A percentile compares a stretch with the other conserved stretches of the same genome.
These are phyloP conservation scores for Ciborinia camelliae DNA, from an alignment of 2,329 filamentous ascomycete species.

Conservation along the genomic window DNA sequence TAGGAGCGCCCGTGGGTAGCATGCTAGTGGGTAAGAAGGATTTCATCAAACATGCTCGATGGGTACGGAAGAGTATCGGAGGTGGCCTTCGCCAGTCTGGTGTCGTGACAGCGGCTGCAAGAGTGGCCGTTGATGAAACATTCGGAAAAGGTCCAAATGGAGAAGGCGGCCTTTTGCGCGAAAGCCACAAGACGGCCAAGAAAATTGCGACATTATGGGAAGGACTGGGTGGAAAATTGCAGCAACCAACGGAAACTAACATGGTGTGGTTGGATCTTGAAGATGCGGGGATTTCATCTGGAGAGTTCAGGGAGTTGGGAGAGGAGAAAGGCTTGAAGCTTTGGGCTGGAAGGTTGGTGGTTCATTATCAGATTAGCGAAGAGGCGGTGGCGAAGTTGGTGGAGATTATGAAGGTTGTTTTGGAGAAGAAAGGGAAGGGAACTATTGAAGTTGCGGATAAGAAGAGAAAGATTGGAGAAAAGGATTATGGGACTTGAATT, in stretches of 20 bases:
- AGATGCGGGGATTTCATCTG: conserved; percentile 48
- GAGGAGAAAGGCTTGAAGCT: conserved; percentile 56
- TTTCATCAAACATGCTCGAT: conserved; percentile 61
- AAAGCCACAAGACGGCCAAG: conserved; percentile 60
- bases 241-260: conserved; percentile 64
- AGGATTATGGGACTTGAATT: conserved; percentile 34
- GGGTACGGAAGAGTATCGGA: conserved; percentile 76
- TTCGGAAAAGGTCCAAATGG: conserved; percentile 59
- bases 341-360: conserved; percentile 57
- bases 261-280: conserved; percentile 71
- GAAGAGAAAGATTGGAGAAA: conserved; percentile 31
- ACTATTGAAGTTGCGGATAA: conserved; percentile 18
- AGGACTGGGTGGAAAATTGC: conserved; percentile 56
- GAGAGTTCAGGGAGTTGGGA: conserved; percentile 53
- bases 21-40: conserved; percentile 62
- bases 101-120: conserved; percentile 69
- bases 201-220: conserved; percentile 60
- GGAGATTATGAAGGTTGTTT: conserved; percentile 43
- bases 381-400: conserved; percentile 52
- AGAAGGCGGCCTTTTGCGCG: conserved; percentile 58
- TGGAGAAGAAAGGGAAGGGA: conserved; percentile 24
- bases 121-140: conserved; percentile 75
- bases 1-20: conserved; percentile 77
- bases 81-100: conserved; percentile 76
- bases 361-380: conserved; percentile 68